Conservation (phyloP, 2,329 filamentous ascomycete species). For the Monilinia polystroma region DNA sequence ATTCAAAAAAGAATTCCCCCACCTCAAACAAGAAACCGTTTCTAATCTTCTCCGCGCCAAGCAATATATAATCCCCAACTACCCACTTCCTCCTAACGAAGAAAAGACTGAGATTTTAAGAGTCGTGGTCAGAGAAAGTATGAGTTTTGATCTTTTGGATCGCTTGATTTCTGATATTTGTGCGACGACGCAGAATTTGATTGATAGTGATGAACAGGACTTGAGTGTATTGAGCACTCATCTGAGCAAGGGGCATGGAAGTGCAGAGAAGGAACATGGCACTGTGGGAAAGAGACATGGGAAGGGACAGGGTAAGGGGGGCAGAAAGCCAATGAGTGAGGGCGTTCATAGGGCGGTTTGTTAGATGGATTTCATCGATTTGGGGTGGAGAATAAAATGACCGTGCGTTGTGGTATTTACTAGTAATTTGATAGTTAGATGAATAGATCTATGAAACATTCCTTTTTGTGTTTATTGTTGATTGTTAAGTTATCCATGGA, state of each 20-base stretch:
- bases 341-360: constrained; percentile 52
- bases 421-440: not conserved
- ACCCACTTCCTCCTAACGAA: constrained; percentile 62
- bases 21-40: constrained; percentile 63
- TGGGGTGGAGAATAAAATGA: not conserved
- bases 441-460: not conserved
- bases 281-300: constrained; percentile 23
- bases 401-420: not conserved
- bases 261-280: constrained; percentile 42
- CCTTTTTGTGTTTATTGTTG: not conserved
- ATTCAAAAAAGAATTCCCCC: constrained; percentile 59
- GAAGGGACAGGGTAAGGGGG: constrained; percentile 39
- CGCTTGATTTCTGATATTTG: constrained; percentile 60
- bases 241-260: constrained; percentile 44
- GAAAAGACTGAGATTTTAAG: constrained; percentile 64
- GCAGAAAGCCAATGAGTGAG: constrained; percentile 46
- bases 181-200: constrained; percentile 59
- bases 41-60: constrained; percentile 62
- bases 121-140: constrained; percentile 65
- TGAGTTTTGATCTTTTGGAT: constrained; percentile 68
- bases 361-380: constrained; percentile 31
- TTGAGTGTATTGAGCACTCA: constrained; percentile 43
- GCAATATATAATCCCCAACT: constrained; percentile 72
- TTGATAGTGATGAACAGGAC: constrained; percentile 47
- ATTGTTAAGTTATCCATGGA: no score